Evolutionary conservation across 73 alveolate species (phyloP).

Genomic region (Tetrahymena elliotti): DNA sequence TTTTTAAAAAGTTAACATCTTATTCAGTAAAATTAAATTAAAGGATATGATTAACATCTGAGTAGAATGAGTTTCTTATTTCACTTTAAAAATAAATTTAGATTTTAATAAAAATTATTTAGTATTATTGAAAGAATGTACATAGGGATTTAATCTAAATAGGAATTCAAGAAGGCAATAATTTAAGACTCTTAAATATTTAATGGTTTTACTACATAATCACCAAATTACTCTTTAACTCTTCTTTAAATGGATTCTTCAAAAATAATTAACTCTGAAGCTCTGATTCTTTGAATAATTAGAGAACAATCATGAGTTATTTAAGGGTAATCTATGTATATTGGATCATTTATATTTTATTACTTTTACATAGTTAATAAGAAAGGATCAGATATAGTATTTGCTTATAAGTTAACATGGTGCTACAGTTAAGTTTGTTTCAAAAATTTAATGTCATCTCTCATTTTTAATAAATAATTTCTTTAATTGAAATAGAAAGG

Average conservation of each 20-base stretch:
- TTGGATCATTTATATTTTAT: neutral
- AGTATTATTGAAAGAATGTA: neutral
- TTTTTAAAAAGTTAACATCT: neutral
- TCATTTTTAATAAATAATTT: neutral
- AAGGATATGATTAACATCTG: neutral
- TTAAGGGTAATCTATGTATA: neutral
- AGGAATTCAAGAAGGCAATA: neutral
- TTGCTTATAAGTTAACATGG: neutral
- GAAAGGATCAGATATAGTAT: neutral
- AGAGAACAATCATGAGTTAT: neutral
- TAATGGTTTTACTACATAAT: neutral
- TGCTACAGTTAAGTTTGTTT: neutral
- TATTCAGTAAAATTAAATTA: neutral
- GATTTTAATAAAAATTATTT: neutral
- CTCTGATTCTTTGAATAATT: neutral
- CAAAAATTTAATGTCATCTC: neutral
- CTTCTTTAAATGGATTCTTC: neutral
- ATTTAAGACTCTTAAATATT: neutral
- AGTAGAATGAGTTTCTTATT: neutral
- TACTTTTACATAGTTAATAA: neutral
- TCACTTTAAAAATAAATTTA: neutral
- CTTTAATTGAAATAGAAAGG: neutral
- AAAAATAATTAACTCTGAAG: neutral
- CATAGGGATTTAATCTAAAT: neutral
- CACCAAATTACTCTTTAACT: neutral